phyloP scores from a whole-genome alignment of 2,329 filamentous ascomycete genomes.

The Harringtonia lauricola region DNA sequence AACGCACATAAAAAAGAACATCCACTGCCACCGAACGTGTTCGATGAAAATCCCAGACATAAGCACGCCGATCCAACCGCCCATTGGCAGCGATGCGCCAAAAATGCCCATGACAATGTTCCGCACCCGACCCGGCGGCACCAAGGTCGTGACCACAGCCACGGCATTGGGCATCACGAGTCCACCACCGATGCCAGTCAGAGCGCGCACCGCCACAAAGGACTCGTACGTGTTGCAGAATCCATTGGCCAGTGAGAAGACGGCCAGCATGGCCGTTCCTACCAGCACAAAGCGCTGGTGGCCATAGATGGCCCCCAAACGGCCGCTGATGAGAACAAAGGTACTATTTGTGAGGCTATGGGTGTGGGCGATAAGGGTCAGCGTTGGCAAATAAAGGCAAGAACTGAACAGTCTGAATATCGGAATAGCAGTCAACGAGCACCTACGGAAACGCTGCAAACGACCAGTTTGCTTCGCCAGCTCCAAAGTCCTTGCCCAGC shows the following conservation, averaged over 20 bases:
- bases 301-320: conserved; percentile 40
- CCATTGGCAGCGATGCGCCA: conserved; percentile 32
- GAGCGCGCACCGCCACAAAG: conserved; percentile 30
- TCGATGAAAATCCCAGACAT: conserved; percentile 27
- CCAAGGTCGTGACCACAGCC: conserved; percentile 34
- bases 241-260: conserved; percentile 31
- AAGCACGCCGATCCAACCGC: conserved; percentile 28
- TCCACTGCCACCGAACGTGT: conserved; percentile 24
- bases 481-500: conserved; percentile 17
- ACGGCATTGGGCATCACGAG: conserved; percentile 42
- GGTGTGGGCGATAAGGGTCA: too few species aligned
- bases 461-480: conserved; percentile 26
- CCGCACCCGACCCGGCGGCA: conserved; percentile 31
- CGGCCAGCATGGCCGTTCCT: conserved; percentile 28
- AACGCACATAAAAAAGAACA: conserved; percentile 22
- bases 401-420: too few species aligned
- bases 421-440: too few species aligned
- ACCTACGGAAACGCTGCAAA: conserved; percentile 24
- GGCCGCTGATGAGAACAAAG: conserved; percentile 40
- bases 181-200: conserved; percentile 38
- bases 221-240: conserved; percentile 30
- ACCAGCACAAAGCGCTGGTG: conserved; percentile 34
- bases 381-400: too few species aligned
- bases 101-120: conserved; percentile 35
- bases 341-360: conserved; percentile 39